Evolutionary conservation across 495 filamentous ascomycete species (phyloP).

Genomic region (Lasiosphaeria miniovina): DNA sequence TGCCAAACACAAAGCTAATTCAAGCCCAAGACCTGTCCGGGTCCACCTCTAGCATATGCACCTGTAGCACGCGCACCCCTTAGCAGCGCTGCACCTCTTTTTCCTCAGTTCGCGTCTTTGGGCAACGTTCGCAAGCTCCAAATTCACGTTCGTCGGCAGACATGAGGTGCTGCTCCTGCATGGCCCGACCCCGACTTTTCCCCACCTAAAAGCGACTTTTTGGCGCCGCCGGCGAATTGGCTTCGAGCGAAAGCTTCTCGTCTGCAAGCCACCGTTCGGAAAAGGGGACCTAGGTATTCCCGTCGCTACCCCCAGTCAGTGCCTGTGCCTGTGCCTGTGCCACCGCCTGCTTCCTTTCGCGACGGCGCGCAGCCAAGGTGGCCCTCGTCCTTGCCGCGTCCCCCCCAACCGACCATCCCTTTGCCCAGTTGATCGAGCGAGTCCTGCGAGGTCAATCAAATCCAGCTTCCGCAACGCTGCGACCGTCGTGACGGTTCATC

Average conservation of each 20-base stretch:
- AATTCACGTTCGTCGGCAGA: too few species aligned
- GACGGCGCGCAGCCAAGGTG: too few species aligned
- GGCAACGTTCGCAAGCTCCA: too few species aligned
- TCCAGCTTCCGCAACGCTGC: conserved; percentile 8
- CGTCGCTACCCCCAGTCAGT: neutral
- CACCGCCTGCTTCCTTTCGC: neutral
- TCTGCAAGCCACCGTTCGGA: neutral
- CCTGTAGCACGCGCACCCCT: neutral
- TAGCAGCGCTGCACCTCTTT: too few species aligned
- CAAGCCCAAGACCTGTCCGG: neutral
- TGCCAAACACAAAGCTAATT: conserved; percentile 4
- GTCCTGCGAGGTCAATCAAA: neutral
- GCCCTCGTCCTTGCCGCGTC: neutral
- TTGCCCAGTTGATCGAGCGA: conserved; percentile 1
- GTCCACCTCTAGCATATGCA: neutral
- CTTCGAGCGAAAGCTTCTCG: too few species aligned
- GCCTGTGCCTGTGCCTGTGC: too few species aligned
- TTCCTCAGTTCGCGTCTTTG: too few species aligned
- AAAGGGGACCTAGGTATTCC: too few species aligned
- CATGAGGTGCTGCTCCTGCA: too few species aligned
- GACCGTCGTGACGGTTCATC: conserved; percentile 6
- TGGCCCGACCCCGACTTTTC: too few species aligned
- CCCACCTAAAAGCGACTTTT: too few species aligned
- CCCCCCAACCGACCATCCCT: neutral
- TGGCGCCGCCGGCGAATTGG: too few species aligned